A percentile compares a stretch with the other conserved stretches of the same genome.
These are phyloP conservation scores for Coleophoma cylindrospora DNA, from an alignment of 2,329 filamentous ascomycete genomes.

Conservation along the genomic window DNA sequence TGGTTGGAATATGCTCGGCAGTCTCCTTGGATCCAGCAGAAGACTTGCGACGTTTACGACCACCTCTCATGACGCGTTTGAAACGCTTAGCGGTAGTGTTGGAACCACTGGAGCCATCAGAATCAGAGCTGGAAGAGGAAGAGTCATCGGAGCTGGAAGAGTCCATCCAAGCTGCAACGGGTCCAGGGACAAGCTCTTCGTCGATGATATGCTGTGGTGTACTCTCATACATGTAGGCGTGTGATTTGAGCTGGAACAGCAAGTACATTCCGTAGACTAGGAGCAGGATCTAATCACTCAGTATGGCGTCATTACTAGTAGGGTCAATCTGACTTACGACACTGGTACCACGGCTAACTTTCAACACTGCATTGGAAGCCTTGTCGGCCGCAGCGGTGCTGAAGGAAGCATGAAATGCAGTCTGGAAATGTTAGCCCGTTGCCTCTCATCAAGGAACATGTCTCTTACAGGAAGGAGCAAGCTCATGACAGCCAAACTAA, in stretches of 20 bases:
- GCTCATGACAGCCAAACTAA: constrained; percentile 87
- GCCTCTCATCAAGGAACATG: too few species aligned
- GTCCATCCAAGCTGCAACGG: constrained; percentile 77
- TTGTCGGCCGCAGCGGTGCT: constrained; percentile 39
- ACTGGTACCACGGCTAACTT: constrained; percentile 86
- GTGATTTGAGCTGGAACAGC: constrained; percentile 86
- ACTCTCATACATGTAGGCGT: constrained; percentile 87
- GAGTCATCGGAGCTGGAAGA: constrained; percentile 55
- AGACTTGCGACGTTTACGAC: constrained; percentile 67
- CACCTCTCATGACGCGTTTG: constrained; percentile 65
- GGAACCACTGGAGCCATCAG: constrained; percentile 61
- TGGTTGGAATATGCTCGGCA: constrained; percentile 30
- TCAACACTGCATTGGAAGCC: constrained; percentile 68
- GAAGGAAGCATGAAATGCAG: constrained; percentile 90
- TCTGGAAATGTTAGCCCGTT: constrained; percentile 37
- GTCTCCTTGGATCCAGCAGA: constrained; percentile 66
- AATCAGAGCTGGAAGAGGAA: constrained; percentile 63
- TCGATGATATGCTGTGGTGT: constrained; percentile 91
- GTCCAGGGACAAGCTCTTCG: constrained; percentile 81
- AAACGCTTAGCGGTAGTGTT: constrained; percentile 71
- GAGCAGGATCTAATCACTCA: constrained; percentile 55
- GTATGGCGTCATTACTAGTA: not conserved
- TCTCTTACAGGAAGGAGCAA: constrained; percentile 68
- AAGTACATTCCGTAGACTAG: constrained; percentile 81
- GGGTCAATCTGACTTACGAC: constrained; percentile 50